Conservation (phyloP, 2,329 filamentous ascomycete species). For the Balansia obtecta region DNA sequence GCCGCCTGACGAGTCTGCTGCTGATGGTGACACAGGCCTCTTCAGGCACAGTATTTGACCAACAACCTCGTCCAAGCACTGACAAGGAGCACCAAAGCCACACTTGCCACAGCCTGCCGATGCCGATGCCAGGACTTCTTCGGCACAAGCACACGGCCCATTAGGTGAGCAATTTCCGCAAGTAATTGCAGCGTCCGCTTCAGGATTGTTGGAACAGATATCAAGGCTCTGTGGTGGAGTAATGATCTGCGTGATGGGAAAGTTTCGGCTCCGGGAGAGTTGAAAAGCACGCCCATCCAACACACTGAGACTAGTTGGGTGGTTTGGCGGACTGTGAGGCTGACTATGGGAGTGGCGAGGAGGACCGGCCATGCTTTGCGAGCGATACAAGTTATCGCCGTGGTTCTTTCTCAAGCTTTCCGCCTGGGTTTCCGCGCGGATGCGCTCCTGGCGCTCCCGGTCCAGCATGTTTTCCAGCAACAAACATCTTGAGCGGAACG, state of each 20-base stretch:
- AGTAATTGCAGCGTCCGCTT: slow-evolving; percentile 24
- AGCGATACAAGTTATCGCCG: slow-evolving; percentile 16
- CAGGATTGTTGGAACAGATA: slow-evolving; percentile 14
- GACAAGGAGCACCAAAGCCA: slow-evolving; percentile 47
- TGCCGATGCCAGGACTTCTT: slow-evolving; percentile 42
- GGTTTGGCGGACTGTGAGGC: slow-evolving; percentile 16
- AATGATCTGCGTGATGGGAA: slow-evolving; percentile 46
- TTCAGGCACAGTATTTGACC: slow-evolving; percentile 29
- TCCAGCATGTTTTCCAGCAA: slow-evolving; percentile 52
- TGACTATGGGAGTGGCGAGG: slow-evolving; percentile 15
- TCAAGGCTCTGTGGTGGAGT: slow-evolving; percentile 35
- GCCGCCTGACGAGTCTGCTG: slow-evolving; percentile 29
- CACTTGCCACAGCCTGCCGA: slow-evolving; percentile 54
- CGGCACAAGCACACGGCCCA: slow-evolving; percentile 45
- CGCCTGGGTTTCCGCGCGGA: slow-evolving; percentile 29
- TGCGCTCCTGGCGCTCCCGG: slow-evolving; percentile 38
- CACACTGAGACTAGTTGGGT: slow-evolving; percentile 16
- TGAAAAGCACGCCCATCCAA: slow-evolving; percentile 15
- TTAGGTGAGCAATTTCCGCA: slow-evolving; percentile 45
- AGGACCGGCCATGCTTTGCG: slow-evolving; percentile 14
- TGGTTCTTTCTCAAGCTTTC: slow-evolving; percentile 21
- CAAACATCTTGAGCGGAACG: slow-evolving; percentile 49
- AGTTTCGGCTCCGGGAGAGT: slow-evolving; percentile 23
- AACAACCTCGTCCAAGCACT: slow-evolving; percentile 48
- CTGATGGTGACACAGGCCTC: slow-evolving; percentile 34